Evolutionary conservation across 352 stramenopile species (phyloP).

Genomic region (Phytophthora pistaciae): DNA sequence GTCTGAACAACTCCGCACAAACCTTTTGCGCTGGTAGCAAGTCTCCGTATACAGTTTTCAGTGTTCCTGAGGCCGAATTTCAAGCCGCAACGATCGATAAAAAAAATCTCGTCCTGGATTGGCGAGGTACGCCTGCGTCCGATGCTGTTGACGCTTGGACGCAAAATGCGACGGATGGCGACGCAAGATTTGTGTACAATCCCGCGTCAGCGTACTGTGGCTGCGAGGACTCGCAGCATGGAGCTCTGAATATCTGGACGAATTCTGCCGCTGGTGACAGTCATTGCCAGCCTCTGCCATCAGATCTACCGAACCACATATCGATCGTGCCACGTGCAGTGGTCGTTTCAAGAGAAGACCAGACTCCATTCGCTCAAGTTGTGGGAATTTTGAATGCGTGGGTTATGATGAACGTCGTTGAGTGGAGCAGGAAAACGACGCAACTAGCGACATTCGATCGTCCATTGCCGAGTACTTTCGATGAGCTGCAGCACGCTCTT

Average conservation of each 20-base stretch:
- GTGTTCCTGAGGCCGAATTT: slow-evolving; percentile 1
- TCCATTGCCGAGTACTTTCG: slow-evolving; percentile 27
- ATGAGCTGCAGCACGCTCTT: slow-evolving; percentile 42
- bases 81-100: slow-evolving; percentile 19
- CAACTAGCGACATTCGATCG: slow-evolving; percentile 43
- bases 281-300: not conserved
- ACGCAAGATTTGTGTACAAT: slow-evolving; percentile 20
- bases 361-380: slow-evolving; percentile 49
- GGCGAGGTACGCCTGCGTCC: not conserved
- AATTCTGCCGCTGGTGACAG: not conserved
- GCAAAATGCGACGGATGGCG: slow-evolving; percentile 12
- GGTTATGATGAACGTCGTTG: slow-evolving; percentile 26
- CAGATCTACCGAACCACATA: not conserved
- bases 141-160: slow-evolving; percentile 4
- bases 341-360: slow-evolving; percentile 29
- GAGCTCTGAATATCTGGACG: slow-evolving; percentile 10
- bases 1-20: slow-evolving; percentile 14
- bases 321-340: slow-evolving; percentile 12
- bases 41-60: slow-evolving; percentile 15
- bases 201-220: slow-evolving; percentile 6
- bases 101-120: slow-evolving; percentile 19
- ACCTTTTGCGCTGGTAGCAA: not conserved
- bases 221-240: slow-evolving; percentile 7
- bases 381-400: slow-evolving; percentile 36
- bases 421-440: slow-evolving; percentile 21